Conservation (phyloP, 2,329 filamentous ascomycete genomes). For the Alternaria brassicicola region DNA sequence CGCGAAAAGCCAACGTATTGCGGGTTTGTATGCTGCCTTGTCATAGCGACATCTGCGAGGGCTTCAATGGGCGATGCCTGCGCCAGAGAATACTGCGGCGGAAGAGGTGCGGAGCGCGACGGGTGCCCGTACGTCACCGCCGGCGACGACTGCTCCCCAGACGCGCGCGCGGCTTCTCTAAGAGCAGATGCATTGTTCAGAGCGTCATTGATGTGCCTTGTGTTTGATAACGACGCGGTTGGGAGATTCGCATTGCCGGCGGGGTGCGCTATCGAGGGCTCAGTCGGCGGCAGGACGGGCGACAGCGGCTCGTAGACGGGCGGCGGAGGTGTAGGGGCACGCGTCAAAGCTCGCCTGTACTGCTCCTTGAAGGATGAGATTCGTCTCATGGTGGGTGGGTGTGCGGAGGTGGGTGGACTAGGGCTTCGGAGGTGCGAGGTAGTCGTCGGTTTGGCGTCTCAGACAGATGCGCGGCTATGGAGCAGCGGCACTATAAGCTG, state of each 20-base stretch:
- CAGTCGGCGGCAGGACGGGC: constrained; percentile 34
- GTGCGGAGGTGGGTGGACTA: constrained; percentile 22
- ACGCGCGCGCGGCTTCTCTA: constrained; percentile 14
- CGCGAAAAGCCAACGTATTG: constrained; percentile 30
- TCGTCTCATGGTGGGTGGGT: constrained; percentile 35
- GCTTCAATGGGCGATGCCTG: constrained; percentile 51
- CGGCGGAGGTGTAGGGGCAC: constrained; percentile 40
- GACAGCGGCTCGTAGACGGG: constrained; percentile 47
- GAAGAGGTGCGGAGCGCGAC: constrained; percentile 31
- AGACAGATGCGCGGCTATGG: constrained; percentile 32
- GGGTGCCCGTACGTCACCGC: constrained; percentile 22
- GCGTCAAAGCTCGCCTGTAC: constrained; percentile 39
- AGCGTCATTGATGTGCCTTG: constrained; percentile 19
- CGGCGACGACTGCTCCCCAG: constrained; percentile 16
- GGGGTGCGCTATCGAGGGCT: constrained; percentile 28
- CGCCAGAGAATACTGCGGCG: constrained; percentile 31
- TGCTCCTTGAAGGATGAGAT: constrained; percentile 44
- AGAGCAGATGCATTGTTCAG: background rate
- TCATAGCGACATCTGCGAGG: constrained; percentile 51
- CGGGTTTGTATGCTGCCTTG: constrained; percentile 48
- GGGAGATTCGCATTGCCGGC: constrained; percentile 24
- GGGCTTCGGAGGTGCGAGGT: constrained; percentile 30
- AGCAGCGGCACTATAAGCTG: constrained; percentile 24
- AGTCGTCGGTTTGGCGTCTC: constrained; percentile 33
- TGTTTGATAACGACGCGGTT: constrained; percentile 13